Conservation (phyloP, 2,329 filamentous ascomycete genomes). For the Nannizzia gypsea region DNA sequence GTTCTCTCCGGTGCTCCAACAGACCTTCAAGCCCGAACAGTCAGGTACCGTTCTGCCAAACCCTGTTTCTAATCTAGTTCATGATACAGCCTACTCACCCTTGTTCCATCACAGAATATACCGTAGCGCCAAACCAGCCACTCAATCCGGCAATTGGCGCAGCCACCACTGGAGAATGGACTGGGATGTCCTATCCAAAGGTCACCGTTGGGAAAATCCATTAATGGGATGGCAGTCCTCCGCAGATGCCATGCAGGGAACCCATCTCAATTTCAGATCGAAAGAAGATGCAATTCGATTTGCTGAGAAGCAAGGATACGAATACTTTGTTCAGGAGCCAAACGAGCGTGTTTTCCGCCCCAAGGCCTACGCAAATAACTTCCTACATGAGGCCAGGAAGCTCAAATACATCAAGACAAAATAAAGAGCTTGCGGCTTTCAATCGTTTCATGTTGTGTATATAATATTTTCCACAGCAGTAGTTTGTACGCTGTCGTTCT, state of each 20-base stretch:
- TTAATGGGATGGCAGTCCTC: constrained; percentile 98
- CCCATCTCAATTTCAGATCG: constrained; percentile 73
- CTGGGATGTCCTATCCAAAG: constrained; percentile 87
- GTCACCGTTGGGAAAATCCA: constrained; percentile 95
- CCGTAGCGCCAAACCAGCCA: constrained; percentile 82
- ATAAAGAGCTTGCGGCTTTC: constrained; percentile 38
- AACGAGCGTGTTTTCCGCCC: constrained; percentile 74
- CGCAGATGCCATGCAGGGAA: constrained; percentile 89
- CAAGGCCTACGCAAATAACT: constrained; percentile 97
- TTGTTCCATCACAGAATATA: constrained; percentile 58
- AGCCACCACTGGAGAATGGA: constrained; percentile 89
- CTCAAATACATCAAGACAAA: constrained; percentile 79
- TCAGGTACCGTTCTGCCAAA: constrained; percentile 54
- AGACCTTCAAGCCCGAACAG: constrained; percentile 85
- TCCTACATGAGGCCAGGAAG: constrained; percentile 71
- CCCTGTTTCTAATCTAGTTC: constrained; percentile 1
- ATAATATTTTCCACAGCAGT: constrained; percentile 6
- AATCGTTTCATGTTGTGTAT: constrained; percentile 9
- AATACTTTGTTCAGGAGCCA: constrained; percentile 97
- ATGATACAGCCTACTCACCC: constrained; percentile 9
- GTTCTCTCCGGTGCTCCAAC: constrained; percentile 83
- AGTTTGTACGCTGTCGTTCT: neutral
- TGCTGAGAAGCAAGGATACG: constrained; percentile 97
- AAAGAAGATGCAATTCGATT: constrained; percentile 94
- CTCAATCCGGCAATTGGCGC: constrained; percentile 84